A percentile compares a stretch with the other conserved stretches of the same genome.
Evolutionary conservation across 2,329 filamentous ascomycete species (phyloP).

Genomic region (Peltaster fructicola): DNA sequence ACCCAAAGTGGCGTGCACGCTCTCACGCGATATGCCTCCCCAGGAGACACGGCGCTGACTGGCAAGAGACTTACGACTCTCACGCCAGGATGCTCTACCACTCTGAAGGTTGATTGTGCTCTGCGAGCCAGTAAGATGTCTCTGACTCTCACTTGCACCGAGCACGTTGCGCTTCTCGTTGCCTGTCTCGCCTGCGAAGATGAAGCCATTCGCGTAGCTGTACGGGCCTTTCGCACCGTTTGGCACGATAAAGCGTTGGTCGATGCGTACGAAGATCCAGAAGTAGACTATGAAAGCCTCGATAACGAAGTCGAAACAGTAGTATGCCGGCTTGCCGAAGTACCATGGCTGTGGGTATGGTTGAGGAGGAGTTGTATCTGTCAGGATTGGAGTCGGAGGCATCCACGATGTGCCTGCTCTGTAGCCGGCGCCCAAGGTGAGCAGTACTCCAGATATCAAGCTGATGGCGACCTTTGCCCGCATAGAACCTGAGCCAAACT

Average conservation of each 20-base stretch:
- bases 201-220: constrained; percentile 9
- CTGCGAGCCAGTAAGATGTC: constrained; percentile 9
- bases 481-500: constrained; percentile 51
- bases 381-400: constrained; percentile 23
- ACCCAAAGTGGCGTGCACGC: constrained; percentile 9
- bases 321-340: constrained; percentile 55
- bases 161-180: constrained; percentile 12
- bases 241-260: constrained; percentile 58
- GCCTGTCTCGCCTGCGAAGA: constrained; percentile 11
- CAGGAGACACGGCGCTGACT: constrained; percentile 10
- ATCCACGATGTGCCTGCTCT: constrained; percentile 43
- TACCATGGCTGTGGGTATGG: constrained; percentile 47
- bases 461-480: constrained; percentile 50
- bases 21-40: constrained; percentile 12
- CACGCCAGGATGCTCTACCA: constrained; percentile 2
- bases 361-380: constrained; percentile 2
- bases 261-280: constrained; percentile 52
- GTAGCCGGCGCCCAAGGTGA: constrained; percentile 54
- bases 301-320: constrained; percentile 59
- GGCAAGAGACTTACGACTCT: constrained; percentile 6
- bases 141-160: constrained; percentile 9
- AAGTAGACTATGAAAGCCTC: constrained; percentile 53
- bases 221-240: constrained; percentile 43
- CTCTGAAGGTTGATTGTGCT: constrained; percentile 4
- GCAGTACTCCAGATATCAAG: constrained; percentile 37